Conservation (phyloP, 2,329 filamentous ascomycete species). For the Trichoderma aggressivum region DNA sequence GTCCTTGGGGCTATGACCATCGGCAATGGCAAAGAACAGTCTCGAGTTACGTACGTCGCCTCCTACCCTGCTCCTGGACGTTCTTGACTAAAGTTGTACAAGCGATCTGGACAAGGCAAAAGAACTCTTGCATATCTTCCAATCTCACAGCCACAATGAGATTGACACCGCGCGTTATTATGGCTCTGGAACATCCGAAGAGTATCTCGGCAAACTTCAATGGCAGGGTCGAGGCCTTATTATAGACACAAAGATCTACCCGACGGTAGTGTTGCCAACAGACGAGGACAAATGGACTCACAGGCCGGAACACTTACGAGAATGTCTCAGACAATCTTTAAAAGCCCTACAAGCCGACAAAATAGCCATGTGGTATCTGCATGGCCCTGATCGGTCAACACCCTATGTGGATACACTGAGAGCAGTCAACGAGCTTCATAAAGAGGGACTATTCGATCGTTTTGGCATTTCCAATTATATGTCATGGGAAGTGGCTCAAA, state of each 20-base stretch:
- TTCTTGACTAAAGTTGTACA: neutral
- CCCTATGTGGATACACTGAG: neutral
- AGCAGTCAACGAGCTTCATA: neutral
- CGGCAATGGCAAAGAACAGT: neutral
- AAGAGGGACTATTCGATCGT: neutral
- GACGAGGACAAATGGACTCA: neutral
- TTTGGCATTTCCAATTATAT: neutral
- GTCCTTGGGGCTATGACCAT: neutral
- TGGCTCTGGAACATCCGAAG: neutral
- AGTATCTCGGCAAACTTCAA: neutral
- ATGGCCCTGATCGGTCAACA: neutral
- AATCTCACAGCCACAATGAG: neutral
- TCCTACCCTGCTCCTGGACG: neutral
- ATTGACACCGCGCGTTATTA: conserved; percentile 34
- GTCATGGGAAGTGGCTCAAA: neutral
- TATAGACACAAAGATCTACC: neutral
- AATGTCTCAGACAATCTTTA: neutral
- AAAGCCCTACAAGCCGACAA: neutral
- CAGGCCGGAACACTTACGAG: neutral
- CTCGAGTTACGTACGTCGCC: neutral
- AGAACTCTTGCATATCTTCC: neutral
- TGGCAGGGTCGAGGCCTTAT: neutral
- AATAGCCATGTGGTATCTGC: neutral
- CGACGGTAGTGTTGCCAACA: neutral
- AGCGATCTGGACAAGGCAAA: neutral